Conservation (phyloP, 495 filamentous ascomycete genomes). For the Schizothecium vesticola region DNA sequence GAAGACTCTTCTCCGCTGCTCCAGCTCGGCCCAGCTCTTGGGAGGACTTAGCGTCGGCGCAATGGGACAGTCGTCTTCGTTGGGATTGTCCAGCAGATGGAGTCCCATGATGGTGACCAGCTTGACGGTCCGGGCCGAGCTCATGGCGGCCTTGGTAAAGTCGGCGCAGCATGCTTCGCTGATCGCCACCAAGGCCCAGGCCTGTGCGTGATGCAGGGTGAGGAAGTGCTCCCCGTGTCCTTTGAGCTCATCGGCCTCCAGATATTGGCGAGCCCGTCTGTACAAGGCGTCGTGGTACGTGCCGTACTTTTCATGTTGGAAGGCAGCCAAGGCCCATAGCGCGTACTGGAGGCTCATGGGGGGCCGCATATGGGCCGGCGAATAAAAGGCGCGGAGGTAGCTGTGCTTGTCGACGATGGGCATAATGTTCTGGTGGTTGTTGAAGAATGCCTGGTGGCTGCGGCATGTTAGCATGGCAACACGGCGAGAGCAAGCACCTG, state of each 20-base stretch:
- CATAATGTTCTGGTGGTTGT: constrained; percentile 29
- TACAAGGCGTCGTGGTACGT: constrained; percentile 42
- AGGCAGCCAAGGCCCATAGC: constrained; percentile 41
- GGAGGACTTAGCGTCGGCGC: constrained; percentile 34
- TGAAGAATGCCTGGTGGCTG: constrained; percentile 41
- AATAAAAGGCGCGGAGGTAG: constrained; percentile 40
- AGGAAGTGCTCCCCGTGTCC: constrained; percentile 42
- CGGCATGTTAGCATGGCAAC: not conserved
- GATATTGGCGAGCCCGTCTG: constrained; percentile 41
- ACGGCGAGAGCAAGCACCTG: not conserved
- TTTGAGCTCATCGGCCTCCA: constrained; percentile 46
- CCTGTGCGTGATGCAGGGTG: constrained; percentile 42
- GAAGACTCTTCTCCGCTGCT: constrained; percentile 49
- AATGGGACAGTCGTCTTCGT: constrained; percentile 28
- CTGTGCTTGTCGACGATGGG: constrained; percentile 38
- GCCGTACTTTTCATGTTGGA: constrained; percentile 34
- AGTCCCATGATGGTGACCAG: constrained; percentile 45
- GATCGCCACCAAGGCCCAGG: constrained; percentile 39
- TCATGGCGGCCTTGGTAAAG: constrained; percentile 44
- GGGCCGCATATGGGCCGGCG: constrained; percentile 39
- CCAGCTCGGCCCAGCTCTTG: constrained; percentile 42
- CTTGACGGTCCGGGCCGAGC: constrained; percentile 33
- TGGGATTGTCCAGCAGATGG: constrained; percentile 39
- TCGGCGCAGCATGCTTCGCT: constrained; percentile 39
- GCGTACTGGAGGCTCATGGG: constrained; percentile 48